These are phyloP conservation scores for Pelargonium nanum DNA, from an alignment of 345 rosid species.

Conservation along the genomic window DNA sequence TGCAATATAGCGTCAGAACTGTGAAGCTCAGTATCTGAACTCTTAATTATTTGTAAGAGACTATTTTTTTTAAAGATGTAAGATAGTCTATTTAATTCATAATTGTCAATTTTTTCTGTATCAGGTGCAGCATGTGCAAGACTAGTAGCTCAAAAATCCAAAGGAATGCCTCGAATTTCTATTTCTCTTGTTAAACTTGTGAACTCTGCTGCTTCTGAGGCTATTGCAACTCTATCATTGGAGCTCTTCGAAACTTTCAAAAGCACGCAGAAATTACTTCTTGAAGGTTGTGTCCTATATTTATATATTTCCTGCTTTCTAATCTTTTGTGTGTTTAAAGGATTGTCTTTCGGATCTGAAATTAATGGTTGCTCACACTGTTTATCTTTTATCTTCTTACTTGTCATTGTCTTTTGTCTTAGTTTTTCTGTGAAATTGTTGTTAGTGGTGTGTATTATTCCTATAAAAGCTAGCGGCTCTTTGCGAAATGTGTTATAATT, in stretches of 20 bases:
- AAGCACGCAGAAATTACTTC: constrained; percentile 20
- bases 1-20: no score
- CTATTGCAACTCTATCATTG: constrained; percentile 47
- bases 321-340: neutral
- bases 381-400: neutral
- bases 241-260: constrained; percentile 51
- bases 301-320: constrained; percentile 1
- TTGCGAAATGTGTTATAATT: no score
- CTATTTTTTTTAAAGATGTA: neutral
- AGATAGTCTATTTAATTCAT: neutral
- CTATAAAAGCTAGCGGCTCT: neutral
- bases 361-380: neutral
- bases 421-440: neutral
- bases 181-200: constrained; percentile 42
- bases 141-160: constrained; percentile 73
- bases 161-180: constrained; percentile 77
- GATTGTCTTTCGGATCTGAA: neutral
- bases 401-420: neutral
- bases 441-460: neutral
- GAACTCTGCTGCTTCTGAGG: constrained; percentile 51
- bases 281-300: constrained; percentile 35
- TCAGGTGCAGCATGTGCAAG: constrained; percentile 44
- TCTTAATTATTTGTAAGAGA: neutral
- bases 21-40: no score
- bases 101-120: constrained; percentile 8